Conservation (phyloP, 2,329 filamentous ascomycete species). For the Cyclaneusma minus region DNA sequence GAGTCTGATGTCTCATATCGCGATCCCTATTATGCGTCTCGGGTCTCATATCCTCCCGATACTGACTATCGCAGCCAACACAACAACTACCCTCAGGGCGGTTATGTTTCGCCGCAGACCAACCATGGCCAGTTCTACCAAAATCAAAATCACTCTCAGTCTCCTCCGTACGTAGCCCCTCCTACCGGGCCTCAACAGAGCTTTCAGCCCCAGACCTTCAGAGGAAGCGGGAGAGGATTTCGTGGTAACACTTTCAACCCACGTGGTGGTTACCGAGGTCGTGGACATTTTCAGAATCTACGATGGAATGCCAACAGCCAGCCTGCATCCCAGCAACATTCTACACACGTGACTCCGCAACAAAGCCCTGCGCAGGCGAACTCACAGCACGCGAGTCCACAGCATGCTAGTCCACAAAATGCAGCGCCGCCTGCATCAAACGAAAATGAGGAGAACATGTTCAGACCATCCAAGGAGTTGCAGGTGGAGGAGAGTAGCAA, state of each 20-base stretch:
- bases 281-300: constrained; percentile 45
- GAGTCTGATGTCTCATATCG: too few relatives aligned
- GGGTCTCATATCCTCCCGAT: too few relatives aligned
- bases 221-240: constrained; percentile 37
- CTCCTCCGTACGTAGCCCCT: constrained; percentile 38
- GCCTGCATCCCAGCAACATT: constrained; percentile 10
- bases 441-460: constrained; percentile 37
- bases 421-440: constrained; percentile 12
- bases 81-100: constrained; percentile 37
- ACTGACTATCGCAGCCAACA: too few relatives aligned
- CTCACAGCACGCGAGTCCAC: constrained; percentile 17
- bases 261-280: constrained; percentile 37
- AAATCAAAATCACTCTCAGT: constrained; percentile 21
- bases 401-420: constrained; percentile 14
- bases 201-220: constrained; percentile 21
- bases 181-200: constrained; percentile 38
- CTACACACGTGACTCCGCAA: constrained; percentile 13
- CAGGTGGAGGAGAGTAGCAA: constrained; percentile 44
- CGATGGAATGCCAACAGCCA: constrained; percentile 49
- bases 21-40: too few relatives aligned
- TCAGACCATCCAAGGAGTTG: constrained; percentile 47
- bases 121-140: constrained; percentile 40
- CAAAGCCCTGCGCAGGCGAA: constrained; percentile 15
- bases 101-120: constrained; percentile 33
- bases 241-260: constrained; percentile 41